These are phyloP conservation scores for Blastocrithidia nonstop DNA, from an alignment of 208 protist species.

Conservation along the genomic window DNA sequence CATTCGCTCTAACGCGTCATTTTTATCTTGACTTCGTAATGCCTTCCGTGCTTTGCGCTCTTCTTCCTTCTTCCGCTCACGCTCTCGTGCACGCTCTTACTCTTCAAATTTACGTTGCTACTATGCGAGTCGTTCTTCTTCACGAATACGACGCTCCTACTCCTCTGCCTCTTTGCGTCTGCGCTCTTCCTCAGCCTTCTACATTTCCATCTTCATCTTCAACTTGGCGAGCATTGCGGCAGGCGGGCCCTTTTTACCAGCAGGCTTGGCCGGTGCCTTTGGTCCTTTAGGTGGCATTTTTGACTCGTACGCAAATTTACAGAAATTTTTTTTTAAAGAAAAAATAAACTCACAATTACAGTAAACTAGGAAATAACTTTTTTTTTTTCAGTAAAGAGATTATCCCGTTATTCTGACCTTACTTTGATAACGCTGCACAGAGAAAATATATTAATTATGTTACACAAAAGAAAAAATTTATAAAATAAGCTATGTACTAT, in stretches of 20 bases:
- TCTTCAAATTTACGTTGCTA: conserved; percentile 79
- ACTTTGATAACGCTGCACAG: too few relatives aligned
- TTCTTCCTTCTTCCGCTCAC: conserved; percentile 69
- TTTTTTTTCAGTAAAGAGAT: too few relatives aligned
- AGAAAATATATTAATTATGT: too few relatives aligned
- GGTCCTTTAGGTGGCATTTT: conserved; percentile 72
- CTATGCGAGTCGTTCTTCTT: conserved; percentile 70
- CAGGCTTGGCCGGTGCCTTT: conserved; percentile 57
- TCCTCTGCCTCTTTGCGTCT: conserved; percentile 56
- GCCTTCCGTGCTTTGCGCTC: conserved; percentile 49
- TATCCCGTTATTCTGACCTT: too few relatives aligned
- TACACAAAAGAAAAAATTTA: too few relatives aligned
- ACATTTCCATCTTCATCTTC: conserved; percentile 83
- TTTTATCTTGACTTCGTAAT: conserved; percentile 20
- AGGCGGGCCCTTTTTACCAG: conserved; percentile 59
- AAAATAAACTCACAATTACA: too few relatives aligned
- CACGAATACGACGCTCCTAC: conserved; percentile 52
- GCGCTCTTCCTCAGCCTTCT: conserved; percentile 74
- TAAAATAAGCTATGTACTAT: too few relatives aligned
- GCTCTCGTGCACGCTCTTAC: conserved; percentile 48
- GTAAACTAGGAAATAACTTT: too few relatives aligned
- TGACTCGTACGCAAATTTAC: background rate
- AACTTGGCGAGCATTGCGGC: conserved; percentile 75
- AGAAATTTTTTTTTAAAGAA: background rate
- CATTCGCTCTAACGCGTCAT: conserved; percentile 66